Evolutionary conservation across 169 alveolate genomes (phyloP).

Genomic region (Cryptosporidium sp.): DNA sequence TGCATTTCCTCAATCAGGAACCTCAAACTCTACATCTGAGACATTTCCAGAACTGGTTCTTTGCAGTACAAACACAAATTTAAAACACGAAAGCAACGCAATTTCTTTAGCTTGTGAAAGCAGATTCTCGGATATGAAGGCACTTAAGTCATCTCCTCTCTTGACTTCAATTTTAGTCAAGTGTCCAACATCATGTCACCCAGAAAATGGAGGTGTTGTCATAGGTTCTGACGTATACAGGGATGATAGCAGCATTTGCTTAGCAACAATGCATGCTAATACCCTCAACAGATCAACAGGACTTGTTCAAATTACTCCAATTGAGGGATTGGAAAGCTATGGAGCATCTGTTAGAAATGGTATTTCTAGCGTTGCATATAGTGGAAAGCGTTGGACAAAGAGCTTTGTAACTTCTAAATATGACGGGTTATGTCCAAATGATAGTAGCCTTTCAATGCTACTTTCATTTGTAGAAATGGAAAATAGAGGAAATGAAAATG

Average conservation of each 20-base stretch:
- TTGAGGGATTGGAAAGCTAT: slow-evolving; percentile 66
- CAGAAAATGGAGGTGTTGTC: slow-evolving; percentile 64
- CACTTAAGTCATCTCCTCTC: slow-evolving; percentile 43
- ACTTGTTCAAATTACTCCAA: slow-evolving; percentile 60
- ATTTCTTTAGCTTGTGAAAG: slow-evolving; percentile 42
- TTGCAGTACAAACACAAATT: slow-evolving; percentile 69
- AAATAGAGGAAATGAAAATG: background rate
- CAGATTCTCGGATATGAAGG: slow-evolving; percentile 58
- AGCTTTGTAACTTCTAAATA: slow-evolving; percentile 69
- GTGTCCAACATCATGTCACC: slow-evolving; percentile 65
- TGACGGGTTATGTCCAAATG: slow-evolving; percentile 62
- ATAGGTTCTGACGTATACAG: slow-evolving; percentile 73
- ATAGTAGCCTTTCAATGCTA: slow-evolving; percentile 68
- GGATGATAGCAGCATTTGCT: slow-evolving; percentile 67
- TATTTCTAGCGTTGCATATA: slow-evolving; percentile 52
- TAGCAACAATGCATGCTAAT: slow-evolving; percentile 68
- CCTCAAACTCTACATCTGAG: slow-evolving; percentile 18
- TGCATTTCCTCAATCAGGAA: background rate
- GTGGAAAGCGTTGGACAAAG: slow-evolving; percentile 58
- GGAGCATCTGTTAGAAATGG: slow-evolving; percentile 62
- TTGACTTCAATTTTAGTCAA: slow-evolving; percentile 47
- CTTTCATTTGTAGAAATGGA: slow-evolving; percentile 52
- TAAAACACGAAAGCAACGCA: slow-evolving; percentile 55
- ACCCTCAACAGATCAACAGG: slow-evolving; percentile 64
- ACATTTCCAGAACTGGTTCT: slow-evolving; percentile 35